These are phyloP conservation scores for Claviceps capensis DNA, from an alignment of 2,329 filamentous ascomycete genomes.

Conservation along the genomic window DNA sequence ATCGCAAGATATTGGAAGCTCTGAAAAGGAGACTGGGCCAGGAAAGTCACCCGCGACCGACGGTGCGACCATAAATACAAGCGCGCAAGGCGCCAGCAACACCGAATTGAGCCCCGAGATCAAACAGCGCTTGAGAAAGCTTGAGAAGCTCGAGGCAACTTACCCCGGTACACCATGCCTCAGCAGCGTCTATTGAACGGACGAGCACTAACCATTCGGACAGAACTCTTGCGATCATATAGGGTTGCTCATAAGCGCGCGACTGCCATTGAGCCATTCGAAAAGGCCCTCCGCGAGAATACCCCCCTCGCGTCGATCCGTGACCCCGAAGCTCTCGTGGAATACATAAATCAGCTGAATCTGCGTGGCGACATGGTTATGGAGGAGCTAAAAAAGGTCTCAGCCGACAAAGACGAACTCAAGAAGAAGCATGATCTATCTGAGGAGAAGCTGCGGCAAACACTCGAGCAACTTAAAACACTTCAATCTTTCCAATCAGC, in stretches of 20 bases:
- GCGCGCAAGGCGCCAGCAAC: conserved; percentile 6
- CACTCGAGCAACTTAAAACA: conserved; percentile 49
- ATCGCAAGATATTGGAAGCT: conserved; percentile 8
- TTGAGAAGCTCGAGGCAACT: conserved; percentile 80
- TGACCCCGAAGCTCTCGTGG: conserved; percentile 71
- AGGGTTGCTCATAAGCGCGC: conserved; percentile 79
- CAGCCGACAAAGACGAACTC: conserved; percentile 64
- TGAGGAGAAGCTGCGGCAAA: conserved; percentile 46
- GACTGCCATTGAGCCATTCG: conserved; percentile 82
- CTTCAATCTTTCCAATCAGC: conserved; percentile 26
- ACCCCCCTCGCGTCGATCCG: conserved; percentile 81
- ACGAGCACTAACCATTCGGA: background rate
- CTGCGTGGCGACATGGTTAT: conserved; percentile 84
- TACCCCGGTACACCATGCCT: conserved; percentile 54
- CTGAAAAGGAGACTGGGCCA: conserved; percentile 11
- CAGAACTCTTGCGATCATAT: conserved; percentile 83
- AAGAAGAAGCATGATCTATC: conserved; percentile 63
- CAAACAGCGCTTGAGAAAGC: conserved; percentile 59
- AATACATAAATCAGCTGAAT: conserved; percentile 80
- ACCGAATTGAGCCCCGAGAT: conserved; percentile 61
- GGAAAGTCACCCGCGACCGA: conserved; percentile 5
- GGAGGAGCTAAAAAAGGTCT: conserved; percentile 81
- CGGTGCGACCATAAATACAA: conserved; percentile 3
- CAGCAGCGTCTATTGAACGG: too few relatives aligned
- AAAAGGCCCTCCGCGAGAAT: conserved; percentile 78